These are phyloP conservation scores for Cutaneotrichosporon cavernicola DNA, from an alignment of 1,284 basidiomycete genomes.

Conservation along the genomic window DNA sequence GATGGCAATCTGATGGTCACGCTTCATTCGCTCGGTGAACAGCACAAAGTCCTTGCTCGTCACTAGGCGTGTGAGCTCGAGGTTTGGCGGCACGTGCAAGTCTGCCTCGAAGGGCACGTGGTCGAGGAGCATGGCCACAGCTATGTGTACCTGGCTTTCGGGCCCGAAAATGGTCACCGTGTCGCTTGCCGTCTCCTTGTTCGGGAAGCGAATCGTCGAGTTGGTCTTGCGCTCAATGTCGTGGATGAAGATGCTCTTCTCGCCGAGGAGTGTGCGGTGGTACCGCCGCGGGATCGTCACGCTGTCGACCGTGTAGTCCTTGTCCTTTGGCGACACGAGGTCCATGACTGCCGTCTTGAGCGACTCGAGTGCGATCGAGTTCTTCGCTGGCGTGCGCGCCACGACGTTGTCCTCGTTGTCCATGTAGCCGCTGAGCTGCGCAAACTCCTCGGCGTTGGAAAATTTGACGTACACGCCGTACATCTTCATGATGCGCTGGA, in stretches of 20 bases:
- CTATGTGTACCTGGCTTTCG: conserved; percentile 94
- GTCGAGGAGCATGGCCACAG: conserved; percentile 91
- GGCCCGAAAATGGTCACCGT: conserved; percentile 87
- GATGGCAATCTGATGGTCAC: conserved; percentile 88
- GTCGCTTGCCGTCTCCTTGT: conserved; percentile 85
- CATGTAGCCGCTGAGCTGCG: conserved; percentile 87
- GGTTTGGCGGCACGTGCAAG: conserved; percentile 80
- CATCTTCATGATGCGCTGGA: conserved; percentile 99
- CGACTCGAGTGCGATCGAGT: conserved; percentile 91
- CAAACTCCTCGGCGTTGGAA: conserved; percentile 96
- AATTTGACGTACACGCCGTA: conserved; percentile 99
- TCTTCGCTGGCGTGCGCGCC: conserved; percentile 95
- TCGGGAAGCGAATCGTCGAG: conserved; percentile 89
- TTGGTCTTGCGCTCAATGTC: conserved; percentile 97
- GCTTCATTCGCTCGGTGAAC: conserved; percentile 81
- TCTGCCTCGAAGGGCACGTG: conserved; percentile 98
- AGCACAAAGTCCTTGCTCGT: conserved; percentile 74
- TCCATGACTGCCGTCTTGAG: conserved; percentile 97
- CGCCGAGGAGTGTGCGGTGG: conserved; percentile 89
- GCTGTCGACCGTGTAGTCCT: conserved; percentile 70
- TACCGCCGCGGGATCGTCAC: conserved; percentile 90
- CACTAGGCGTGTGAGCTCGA: conserved; percentile 72
- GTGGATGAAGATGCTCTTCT: conserved; percentile 94
- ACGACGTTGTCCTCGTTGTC: conserved; percentile 99
- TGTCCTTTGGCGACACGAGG: conserved; percentile 88